A percentile compares a stretch with the other conserved stretches of the same genome.
Conservation (phyloP, 2,329 filamentous ascomycete species). For the Trichothecium sympodiale region DNA sequence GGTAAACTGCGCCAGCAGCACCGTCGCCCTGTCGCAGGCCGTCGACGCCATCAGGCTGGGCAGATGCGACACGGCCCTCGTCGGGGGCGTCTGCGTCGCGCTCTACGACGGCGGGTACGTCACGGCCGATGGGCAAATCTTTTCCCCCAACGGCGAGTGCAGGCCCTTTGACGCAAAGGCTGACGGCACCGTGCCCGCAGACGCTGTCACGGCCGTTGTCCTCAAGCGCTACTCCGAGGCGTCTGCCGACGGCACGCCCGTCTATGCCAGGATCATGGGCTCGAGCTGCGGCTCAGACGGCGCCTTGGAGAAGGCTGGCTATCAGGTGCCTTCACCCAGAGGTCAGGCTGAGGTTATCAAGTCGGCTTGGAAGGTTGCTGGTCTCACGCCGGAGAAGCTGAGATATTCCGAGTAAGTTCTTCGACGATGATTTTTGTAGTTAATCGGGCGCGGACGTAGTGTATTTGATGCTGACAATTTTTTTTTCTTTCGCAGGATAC, state of each 20-base stretch:
- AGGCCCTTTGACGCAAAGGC: constrained; percentile 6
- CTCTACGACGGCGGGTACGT: not conserved
- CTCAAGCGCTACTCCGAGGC: constrained; percentile 32
- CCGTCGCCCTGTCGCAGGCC: constrained; percentile 30
- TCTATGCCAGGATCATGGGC: constrained; percentile 6
- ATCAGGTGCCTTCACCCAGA: constrained; percentile 6
- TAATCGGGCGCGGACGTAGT: constrained; percentile 3
- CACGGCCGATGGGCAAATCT: not conserved
- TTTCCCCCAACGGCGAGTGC: constrained; percentile 5
- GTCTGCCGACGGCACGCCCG: constrained; percentile 19
- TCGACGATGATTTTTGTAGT: constrained; percentile 5
- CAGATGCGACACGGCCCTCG: constrained; percentile 19
- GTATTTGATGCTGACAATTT: not conserved
- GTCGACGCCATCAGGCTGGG: constrained; percentile 17
- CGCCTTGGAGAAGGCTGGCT: constrained; percentile 7
- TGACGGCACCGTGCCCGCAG: constrained; percentile 13
- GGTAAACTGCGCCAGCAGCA: constrained; percentile 31
- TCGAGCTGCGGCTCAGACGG: constrained; percentile 7
- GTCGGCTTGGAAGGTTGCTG: constrained; percentile 4
- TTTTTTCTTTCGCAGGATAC: constrained; percentile 5
- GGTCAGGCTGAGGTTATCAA: constrained; percentile 8
- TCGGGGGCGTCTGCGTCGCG: constrained; percentile 16
- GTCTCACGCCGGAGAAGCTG: constrained; percentile 1
- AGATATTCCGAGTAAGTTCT: constrained; percentile 7
- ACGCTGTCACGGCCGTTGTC: constrained; percentile 16